These are phyloP conservation scores for Fusarium oligoseptatum DNA, from an alignment of 2,329 filamentous ascomycete species.

Conservation along the genomic window DNA sequence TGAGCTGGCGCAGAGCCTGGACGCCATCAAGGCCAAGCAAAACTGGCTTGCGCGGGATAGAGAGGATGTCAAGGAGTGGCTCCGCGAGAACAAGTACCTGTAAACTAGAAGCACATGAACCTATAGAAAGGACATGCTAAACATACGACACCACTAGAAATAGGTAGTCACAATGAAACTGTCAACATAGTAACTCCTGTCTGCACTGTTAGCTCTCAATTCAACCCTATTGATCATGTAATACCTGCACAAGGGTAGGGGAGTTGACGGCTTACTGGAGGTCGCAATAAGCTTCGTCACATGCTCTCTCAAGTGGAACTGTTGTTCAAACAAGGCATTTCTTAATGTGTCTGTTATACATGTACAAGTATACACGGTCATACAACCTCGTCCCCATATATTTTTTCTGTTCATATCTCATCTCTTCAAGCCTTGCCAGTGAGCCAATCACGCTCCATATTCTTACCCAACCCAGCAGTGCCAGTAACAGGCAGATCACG, in stretches of 20 bases:
- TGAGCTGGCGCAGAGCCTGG: conserved; percentile 88
- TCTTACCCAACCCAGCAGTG: conserved; percentile 54
- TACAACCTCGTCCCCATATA: conserved; percentile 36
- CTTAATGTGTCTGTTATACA: conserved; percentile 48
- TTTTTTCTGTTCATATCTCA: conserved; percentile 18
- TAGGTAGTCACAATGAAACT: conserved; percentile 10
- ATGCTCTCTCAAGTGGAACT: neutral
- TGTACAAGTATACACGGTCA: conserved; percentile 49
- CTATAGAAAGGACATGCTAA: neutral
- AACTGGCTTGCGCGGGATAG: conserved; percentile 70
- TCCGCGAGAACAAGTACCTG: conserved; percentile 46
- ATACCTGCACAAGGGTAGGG: neutral
- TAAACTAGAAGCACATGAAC: conserved; percentile 26
- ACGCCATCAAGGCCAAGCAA: conserved; percentile 84
- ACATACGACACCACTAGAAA: neutral
- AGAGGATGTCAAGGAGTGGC: conserved; percentile 77
- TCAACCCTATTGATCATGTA: neutral
- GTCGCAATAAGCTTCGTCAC: neutral
- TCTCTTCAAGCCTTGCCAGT: conserved; percentile 52
- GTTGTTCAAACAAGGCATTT: conserved; percentile 25
- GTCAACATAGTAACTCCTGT: neutral
- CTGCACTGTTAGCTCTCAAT: neutral
- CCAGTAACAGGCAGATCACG: conserved; percentile 71
- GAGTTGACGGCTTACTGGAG: neutral
- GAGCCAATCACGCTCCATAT: conserved; percentile 60